Evolutionary conservation across 306 rosid species (phyloP).

Genomic region (Prunus fruticosa): DNA sequence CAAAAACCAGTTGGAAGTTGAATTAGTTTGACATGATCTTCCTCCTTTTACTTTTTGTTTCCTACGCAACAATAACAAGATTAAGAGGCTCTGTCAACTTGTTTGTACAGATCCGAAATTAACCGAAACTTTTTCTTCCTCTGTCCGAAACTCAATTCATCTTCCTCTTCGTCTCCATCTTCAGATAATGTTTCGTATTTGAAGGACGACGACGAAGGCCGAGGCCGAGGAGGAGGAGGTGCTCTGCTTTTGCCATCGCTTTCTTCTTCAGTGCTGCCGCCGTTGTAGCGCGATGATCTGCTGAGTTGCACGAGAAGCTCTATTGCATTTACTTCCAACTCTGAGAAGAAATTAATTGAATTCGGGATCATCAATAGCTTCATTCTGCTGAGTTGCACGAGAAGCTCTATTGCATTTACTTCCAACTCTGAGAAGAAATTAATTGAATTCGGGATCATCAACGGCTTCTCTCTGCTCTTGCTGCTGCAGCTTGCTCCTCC

Average conservation of each 20-base stretch:
- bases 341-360: background rate
- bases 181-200: background rate
- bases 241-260: background rate
- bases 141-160: background rate
- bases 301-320: background rate
- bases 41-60: background rate
- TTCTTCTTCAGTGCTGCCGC: background rate
- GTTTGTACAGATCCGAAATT: background rate
- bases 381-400: background rate
- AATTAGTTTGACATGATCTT: background rate
- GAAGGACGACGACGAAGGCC: no score
- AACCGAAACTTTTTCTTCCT: background rate
- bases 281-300: background rate
- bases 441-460: background rate
- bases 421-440: background rate
- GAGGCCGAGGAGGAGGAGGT: background rate
- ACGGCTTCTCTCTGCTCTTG: background rate
- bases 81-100: background rate
- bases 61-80: background rate
- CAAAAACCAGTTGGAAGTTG: background rate
- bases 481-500: background rate
- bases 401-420: background rate
- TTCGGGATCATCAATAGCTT: background rate
- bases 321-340: background rate
- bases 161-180: background rate